Base-by-base conservation (phyloP, 208 protist genomes). In the Leishmania turanica region DNA sequence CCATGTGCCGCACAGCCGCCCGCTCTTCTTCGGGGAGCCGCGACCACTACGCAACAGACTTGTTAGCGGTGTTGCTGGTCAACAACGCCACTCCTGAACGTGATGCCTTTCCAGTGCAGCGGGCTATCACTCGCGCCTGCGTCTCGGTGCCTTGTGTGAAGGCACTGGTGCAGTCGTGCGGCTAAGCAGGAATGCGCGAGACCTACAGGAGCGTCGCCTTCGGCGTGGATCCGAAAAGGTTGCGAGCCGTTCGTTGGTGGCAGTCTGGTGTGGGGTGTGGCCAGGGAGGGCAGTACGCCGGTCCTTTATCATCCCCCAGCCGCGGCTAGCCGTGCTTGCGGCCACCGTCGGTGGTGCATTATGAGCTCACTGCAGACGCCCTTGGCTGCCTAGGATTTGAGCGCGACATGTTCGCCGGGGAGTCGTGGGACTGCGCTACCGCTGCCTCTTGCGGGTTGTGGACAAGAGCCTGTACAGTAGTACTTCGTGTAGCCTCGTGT, bases 401-500 rank as follows among this genome's bases (percentile, higher is more conserved):
- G 60, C 71, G 56, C 51, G 53, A 85, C 51, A 71, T 54, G 24
- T 81, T 85, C 37, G 81, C 65, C 60, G 51, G 31, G 11, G 71
- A 6, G n/a, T 56, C 6, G 45, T 81, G n/a, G 40, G 51, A 7
- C 70, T 87, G 27, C 82, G 71, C 71, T 89, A 84, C 79, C 27
- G 47, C 77, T 77, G 79, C 58, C 4, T 84, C 7, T 75, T n/a
- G 34, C 53, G 66, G 47, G 69, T 53, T 34, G 24, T 31, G 17
- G 53, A 81, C 42, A 89, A 82, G 31, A 87, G 82, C 3, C 71
- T 79, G 68, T 88, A 91, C 76, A 73, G 77, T 62, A 68, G 79
- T 45, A 78, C 84, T 71, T 94, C 90, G 19, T 93, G 88, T 66
- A 86, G 87, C 58, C 83, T 94, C 90, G 19, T 93, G 88, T 66